Base-by-base conservation (phyloP, 441 rosid species). In the Adansonia gregorii region DNA sequence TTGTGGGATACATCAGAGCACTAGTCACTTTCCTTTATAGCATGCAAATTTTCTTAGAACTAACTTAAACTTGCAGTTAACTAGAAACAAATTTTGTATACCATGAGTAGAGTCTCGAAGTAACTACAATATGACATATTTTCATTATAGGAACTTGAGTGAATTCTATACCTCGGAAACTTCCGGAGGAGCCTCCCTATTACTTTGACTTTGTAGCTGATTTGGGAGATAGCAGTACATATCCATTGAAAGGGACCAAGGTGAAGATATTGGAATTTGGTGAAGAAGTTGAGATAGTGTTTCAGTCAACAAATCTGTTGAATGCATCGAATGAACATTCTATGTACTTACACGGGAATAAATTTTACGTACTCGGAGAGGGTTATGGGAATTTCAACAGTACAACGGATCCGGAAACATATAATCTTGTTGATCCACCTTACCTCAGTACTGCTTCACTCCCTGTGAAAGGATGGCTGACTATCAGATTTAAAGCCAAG, bases 101-200 rank as follows among this genome's bases (percentile, higher is more conserved):
- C 88, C 87, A 24, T 88, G 89, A 96, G 35, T 27, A 27, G 35
- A 27, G 35, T 27, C 89, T 81, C 86, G 91, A 91, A 54, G 77
- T 51, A 19, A 90, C 48, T 19, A 82, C 67, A 1, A 24, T 89
- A 59, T 92, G 92, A 0, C 6, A 35, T 83, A 94, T 76, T 94
- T 94, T 3, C 86, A 82, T 74, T 89, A 58, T 55, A 80, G 55
- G 87, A 83, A 85, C 45, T 85, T 88, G 4, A 20, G 43, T 0
- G 97, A 92, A 61, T 58, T 91, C 61, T 95, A 89, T 89, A 88
- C 89, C 11, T 15, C 86, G 3, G 84, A 92, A 92, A 79, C 94
- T 95, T 78, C 99, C 97, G 0, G 46, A 84, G 74, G 78, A 78
- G 41, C 98, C 99, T 9, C 92, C 93, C 10, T 54, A 82, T 6